Evolutionary conservation across 305 asterid genomes (phyloP), one percentile per base, ranked within the genome.

Genomic region (Fraxinus sp.): DNA sequence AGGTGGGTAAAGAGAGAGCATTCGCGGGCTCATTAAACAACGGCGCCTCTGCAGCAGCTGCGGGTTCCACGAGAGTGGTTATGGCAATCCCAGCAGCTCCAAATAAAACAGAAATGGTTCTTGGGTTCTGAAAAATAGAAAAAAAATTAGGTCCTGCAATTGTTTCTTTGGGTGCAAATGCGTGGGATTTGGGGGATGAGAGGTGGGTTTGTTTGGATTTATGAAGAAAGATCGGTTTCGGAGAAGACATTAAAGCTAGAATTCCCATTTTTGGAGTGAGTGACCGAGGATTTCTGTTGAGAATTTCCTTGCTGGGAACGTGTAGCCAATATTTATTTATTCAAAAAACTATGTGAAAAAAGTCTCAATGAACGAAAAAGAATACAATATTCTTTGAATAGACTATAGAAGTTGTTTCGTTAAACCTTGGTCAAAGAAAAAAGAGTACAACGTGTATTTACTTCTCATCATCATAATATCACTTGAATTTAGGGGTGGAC

Each of bases 1-100:
- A 96, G 80, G 99, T 96, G 84, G 99, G 98, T 80, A 96, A 87
- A 35, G 99, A 94, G 26, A 96, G 99, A 16, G 99, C 99, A 89
- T 96, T 94, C 79, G 97, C 85, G 3, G 99, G 99, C 85, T 96
- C 99, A 32, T 35, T 86, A 79, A 93, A 79, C 81, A 87, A 52
- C 46, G 94, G 89, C 33, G 86, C 72, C 33, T 90, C 97, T 0
- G 91, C 86, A 75, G 97, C 97, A 85, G 22, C 72, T 28, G 96
- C 81, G 72, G 97, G 86, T 4, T 83, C 93, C 30, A 77, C 85
- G 16, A 89, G 57, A 85, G 95, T 79, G 22, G 88, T 71, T 68
- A 94, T 78, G 80, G 92, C 90, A 79, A 92, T 81, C 81, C 97
- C 96, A 86, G 91, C 91, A 78, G 91, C 92, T 79, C 96, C 94